phyloP scores from a whole-genome alignment of 257 asterid species.

The Nicotiana tabacum region DNA sequence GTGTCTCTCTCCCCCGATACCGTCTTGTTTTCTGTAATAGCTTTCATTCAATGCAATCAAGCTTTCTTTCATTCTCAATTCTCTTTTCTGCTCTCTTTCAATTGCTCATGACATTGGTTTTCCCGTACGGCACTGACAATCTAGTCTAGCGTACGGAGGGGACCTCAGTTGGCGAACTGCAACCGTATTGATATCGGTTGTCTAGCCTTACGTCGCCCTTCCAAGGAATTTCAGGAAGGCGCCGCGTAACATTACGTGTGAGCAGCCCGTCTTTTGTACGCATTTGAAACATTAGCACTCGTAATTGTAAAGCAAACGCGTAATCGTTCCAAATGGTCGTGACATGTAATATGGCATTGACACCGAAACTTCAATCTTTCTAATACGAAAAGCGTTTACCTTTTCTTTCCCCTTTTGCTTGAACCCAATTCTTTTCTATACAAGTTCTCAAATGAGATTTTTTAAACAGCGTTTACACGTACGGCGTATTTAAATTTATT shows the following conservation, averaged over 20 bases:
- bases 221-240: too few relatives aligned
- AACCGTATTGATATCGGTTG: too few relatives aligned
- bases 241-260: not conserved
- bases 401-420: not conserved
- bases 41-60: too few relatives aligned
- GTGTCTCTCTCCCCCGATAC: too few relatives aligned
- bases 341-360: not conserved
- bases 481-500: not conserved
- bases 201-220: too few relatives aligned
- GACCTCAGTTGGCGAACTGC: too few relatives aligned
- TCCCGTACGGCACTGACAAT: too few relatives aligned
- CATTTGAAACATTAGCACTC: not conserved
- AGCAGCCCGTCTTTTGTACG: not conserved
- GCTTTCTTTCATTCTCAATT: too few relatives aligned
- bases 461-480: not conserved
- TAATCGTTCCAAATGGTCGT: not conserved
- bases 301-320: not conserved
- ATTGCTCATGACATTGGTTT: too few relatives aligned
- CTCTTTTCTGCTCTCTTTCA: too few relatives aligned
- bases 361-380: not conserved
- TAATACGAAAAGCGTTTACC: not conserved
- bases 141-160: too few relatives aligned
- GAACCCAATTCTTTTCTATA: not conserved
- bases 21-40: too few relatives aligned
- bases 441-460: not conserved